Evolutionary conservation across 1,284 basidiomycete genomes (phyloP), one percentile per base, ranked within the genome.

Genomic region (Acaromyces ingoldii): DNA sequence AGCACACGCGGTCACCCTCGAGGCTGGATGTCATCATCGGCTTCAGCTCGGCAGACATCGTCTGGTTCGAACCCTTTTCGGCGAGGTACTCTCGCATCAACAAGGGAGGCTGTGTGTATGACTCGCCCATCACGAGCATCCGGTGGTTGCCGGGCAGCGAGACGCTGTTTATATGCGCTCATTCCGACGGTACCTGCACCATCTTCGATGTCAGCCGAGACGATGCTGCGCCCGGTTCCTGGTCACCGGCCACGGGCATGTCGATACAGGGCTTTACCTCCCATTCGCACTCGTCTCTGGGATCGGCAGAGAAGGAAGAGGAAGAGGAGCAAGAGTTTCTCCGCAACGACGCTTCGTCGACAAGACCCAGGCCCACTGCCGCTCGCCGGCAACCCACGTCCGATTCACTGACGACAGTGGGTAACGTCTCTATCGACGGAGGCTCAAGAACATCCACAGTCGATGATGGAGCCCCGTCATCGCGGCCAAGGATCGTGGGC

Each of bases 21-120:
- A 82, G 84, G 39, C 78, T 97, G 34, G 95, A 98, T 72, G 81
- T 96, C 10, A 82, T 97, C 51, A 86, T 98, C 64, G 93, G 93
- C 2, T 97, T 98, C 72, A 82, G 81, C 60, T 87, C 89, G 0
- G 93, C 93, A 13, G 93, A 98, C 76, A 79, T 98, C 22, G 78
- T 98, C 46, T 63, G 63, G 60, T 26, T 72, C 85, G 90, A 92
- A 73, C 88, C 89, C 43, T 85, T 90, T 68, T 83, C 82, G 43
- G 87, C 83, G 34, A 85, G 88, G 38, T 97, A 96, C 71, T 83
- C 83, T 6, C 87, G 92, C 24, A 80, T 96, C 49, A 97, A 97
- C 79, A 96, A 96, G 75, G 85, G 86, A 75, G 89, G 90, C 15
- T 82, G 84, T 60, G 85, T 92, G 57, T 84, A 86, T 63, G 83